These are phyloP conservation scores for Boehmeria nivea DNA, from an alignment of 306 rosid species.

Conservation along the genomic window DNA sequence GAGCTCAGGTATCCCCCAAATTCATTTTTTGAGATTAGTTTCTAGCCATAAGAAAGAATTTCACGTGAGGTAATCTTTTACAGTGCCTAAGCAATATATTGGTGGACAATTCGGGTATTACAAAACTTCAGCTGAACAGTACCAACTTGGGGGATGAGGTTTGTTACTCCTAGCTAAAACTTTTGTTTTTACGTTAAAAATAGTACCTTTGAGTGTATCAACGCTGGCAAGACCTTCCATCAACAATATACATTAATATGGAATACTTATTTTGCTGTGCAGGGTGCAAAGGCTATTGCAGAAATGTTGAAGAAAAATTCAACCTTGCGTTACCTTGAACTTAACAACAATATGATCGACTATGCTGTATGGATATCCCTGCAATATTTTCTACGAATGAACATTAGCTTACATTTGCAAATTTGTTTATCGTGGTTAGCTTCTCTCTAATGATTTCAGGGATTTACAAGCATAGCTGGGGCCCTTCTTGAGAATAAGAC, in stretches of 20 bases:
- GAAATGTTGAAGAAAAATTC: constrained; percentile 87
- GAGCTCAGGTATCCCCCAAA: constrained; percentile 60
- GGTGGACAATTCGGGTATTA: constrained; percentile 64
- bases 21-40: neutral
- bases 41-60: neutral
- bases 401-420: neutral
- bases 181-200: neutral
- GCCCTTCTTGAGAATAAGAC: constrained; percentile 83
- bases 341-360: constrained; percentile 87
- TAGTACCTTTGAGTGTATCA: no score
- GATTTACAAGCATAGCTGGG: constrained; percentile 89
- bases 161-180: constrained; percentile 28
- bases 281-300: constrained; percentile 93
- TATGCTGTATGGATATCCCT: constrained; percentile 98
- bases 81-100: constrained; percentile 78
- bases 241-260: neutral
- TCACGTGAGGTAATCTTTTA: no score
- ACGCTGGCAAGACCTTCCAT: neutral
- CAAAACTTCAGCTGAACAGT: constrained; percentile 88
- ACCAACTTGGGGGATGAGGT: constrained; percentile 95
- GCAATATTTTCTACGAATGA: constrained; percentile 14
- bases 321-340: constrained; percentile 71
- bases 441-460: constrained; percentile 61
- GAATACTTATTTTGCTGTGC: constrained; percentile 15
- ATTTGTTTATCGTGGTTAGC: constrained; percentile 2